phyloP scores from a whole-genome alignment of 371 early-diverging fungal genomes.

The Rhizopus delemar region DNA sequence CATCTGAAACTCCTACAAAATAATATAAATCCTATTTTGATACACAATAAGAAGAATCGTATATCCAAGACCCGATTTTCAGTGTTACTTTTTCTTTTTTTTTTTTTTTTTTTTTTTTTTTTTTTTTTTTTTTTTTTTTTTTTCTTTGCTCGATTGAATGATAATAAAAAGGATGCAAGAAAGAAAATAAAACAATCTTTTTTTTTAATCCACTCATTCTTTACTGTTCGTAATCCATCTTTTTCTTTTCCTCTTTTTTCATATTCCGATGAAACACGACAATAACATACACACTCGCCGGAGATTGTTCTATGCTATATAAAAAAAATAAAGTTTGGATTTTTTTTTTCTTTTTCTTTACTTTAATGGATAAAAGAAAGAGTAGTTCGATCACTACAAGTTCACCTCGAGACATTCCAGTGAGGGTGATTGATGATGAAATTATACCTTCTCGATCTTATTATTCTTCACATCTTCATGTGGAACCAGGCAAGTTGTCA shows the following conservation, averaged over 20 bases:
- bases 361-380: constrained; percentile 4
- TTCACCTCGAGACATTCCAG: constrained; percentile 26
- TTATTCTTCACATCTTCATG: constrained; percentile 43
- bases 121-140: too few species aligned
- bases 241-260: neutral
- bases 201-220: neutral
- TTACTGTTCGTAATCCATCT: too few species aligned
- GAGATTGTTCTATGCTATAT: neutral
- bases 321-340: neutral
- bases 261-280: neutral
- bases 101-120: too few species aligned
- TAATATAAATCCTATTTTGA: too few species aligned
- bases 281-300: neutral
- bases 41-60: too few species aligned
- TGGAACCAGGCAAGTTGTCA: constrained; percentile 27
- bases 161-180: too few species aligned
- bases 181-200: too few species aligned
- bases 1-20: too few species aligned
- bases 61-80: too few species aligned
- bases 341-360: constrained; percentile 6
- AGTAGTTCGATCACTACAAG: neutral
- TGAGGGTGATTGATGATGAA: constrained; percentile 22
- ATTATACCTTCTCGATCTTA: constrained; percentile 53
- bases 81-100: too few species aligned
- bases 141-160: too few species aligned